phyloP scores from a whole-genome alignment of 2,329 filamentous ascomycete species.

The Exutisphaerella laricina region DNA sequence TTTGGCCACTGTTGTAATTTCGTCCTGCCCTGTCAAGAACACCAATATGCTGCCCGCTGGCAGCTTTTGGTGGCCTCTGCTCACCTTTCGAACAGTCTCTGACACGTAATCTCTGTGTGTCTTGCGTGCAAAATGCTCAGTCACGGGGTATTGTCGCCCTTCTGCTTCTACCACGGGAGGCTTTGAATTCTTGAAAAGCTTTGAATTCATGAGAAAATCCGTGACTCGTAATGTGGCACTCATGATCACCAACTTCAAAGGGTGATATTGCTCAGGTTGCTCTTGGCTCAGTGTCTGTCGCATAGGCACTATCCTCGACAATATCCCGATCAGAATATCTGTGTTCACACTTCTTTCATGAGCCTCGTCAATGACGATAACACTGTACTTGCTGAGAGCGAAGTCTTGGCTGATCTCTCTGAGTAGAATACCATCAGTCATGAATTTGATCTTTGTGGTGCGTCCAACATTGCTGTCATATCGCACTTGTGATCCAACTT shows the following conservation, averaged over 20 bases:
- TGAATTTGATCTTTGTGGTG: slow-evolving; percentile 92
- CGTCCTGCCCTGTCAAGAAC: slow-evolving; percentile 88
- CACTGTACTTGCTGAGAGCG: slow-evolving; percentile 80
- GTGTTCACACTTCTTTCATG: slow-evolving; percentile 98
- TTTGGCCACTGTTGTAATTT: slow-evolving; percentile 80
- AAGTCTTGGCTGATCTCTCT: slow-evolving; percentile 90
- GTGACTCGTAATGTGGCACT: slow-evolving; percentile 88
- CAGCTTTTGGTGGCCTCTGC: slow-evolving; percentile 79
- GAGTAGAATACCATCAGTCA: slow-evolving; percentile 95
- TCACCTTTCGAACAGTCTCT: slow-evolving; percentile 82
- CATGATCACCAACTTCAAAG: slow-evolving; percentile 95
- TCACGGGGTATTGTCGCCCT: slow-evolving; percentile 86
- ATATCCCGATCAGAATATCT: slow-evolving; percentile 95
- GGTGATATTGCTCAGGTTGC: slow-evolving; percentile 60
- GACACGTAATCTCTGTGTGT: slow-evolving; percentile 86
- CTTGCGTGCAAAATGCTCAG: slow-evolving; percentile 76
- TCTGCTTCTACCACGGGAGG: slow-evolving; percentile 86
- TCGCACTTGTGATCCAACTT: slow-evolving; percentile 84
- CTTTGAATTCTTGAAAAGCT: slow-evolving; percentile 59
- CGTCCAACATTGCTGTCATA: slow-evolving; percentile 79
- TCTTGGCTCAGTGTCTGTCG: slow-evolving; percentile 69
- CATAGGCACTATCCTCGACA: slow-evolving; percentile 84
- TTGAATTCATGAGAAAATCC: slow-evolving; percentile 79
- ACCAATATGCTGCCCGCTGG: slow-evolving; percentile 88
- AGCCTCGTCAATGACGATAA: slow-evolving; percentile 91